Evolutionary conservation across 2,329 filamentous ascomycete species (phyloP).

Genomic region (Epichloe aotearoae): DNA sequence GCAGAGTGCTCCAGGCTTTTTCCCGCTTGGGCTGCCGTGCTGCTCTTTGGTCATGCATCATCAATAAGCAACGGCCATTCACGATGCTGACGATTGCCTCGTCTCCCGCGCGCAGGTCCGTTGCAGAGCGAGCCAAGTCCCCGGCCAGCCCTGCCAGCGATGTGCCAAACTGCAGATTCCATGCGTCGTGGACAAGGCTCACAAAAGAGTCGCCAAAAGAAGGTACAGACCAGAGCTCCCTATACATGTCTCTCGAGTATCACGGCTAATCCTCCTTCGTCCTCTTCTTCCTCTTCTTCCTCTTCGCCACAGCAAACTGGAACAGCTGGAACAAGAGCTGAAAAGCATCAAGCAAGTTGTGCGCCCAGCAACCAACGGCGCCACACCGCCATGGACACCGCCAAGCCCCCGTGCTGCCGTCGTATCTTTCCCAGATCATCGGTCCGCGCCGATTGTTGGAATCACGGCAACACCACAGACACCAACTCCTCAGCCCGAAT

Average conservation of each 20-base stretch:
- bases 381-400: constrained; percentile 14
- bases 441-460: constrained; percentile 6
- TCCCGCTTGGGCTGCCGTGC: background rate
- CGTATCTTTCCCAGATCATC: constrained; percentile 11
- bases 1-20: no score
- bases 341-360: constrained; percentile 41
- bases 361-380: constrained; percentile 12
- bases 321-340: constrained; percentile 41
- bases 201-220: constrained; percentile 32
- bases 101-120: constrained; percentile 22
- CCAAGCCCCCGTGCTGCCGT: constrained; percentile 14
- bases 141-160: constrained; percentile 29
- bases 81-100: background rate
- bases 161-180: constrained; percentile 29
- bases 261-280: no score
- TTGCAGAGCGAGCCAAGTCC: constrained; percentile 26
- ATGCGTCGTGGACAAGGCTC: constrained; percentile 33
- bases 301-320: constrained; percentile 31
- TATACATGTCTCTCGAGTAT: no score
- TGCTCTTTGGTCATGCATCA: no score
- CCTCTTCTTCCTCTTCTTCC: no score
- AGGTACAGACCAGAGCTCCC: constrained; percentile 18
- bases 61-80: no score
- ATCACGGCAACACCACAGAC: constrained; percentile 6
- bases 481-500: constrained; percentile 15